A percentile compares a stretch with the other conserved stretches of the same genome.
Conservation (phyloP, 1,139 yeast genomes). For the Saccharomycopsis crataegensis region DNA sequence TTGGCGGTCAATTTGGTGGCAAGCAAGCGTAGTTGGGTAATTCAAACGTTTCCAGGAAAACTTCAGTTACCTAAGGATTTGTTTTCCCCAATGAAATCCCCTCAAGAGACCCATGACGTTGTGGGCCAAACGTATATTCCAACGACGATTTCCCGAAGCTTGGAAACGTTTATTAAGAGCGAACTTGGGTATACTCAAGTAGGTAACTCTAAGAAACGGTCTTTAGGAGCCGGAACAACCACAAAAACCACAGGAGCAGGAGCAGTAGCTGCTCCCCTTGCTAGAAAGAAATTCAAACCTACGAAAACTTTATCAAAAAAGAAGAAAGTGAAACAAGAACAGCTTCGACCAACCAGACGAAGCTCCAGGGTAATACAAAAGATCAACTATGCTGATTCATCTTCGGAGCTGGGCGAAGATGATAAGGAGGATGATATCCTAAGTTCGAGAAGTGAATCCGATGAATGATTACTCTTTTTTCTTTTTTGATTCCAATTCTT, state of each 20-base stretch:
- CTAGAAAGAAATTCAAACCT: constrained; percentile 10
- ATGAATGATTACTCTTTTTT: too few species aligned
- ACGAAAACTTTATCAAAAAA: constrained; percentile 4
- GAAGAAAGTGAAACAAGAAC: too few species aligned
- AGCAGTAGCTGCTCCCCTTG: constrained; percentile 15
- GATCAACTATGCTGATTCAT: constrained; percentile 35
- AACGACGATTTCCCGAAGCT: constrained; percentile 28
- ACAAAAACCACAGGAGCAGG: too few species aligned
- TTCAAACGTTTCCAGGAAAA: constrained; percentile 79
- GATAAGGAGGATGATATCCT: neutral
- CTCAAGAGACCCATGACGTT: constrained; percentile 30
- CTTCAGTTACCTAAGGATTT: constrained; percentile 59
- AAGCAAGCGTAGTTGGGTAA: constrained; percentile 48
- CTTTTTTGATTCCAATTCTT: too few species aligned
- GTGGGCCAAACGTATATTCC: constrained; percentile 45
- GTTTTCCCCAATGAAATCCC: constrained; percentile 45
- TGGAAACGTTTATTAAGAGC: constrained; percentile 23
- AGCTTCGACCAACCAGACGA: constrained; percentile 33
- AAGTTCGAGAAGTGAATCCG: too few species aligned
- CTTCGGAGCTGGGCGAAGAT: neutral
- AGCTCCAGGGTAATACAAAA: constrained; percentile 36
- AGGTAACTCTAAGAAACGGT: too few species aligned
- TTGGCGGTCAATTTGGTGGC: constrained; percentile 39
- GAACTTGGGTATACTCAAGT: constrained; percentile 20
- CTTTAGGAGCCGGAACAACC: too few species aligned